These are phyloP conservation scores for Oldenlandia corymbosa DNA, from an alignment of 257 asterid species.

Conservation along the genomic window DNA sequence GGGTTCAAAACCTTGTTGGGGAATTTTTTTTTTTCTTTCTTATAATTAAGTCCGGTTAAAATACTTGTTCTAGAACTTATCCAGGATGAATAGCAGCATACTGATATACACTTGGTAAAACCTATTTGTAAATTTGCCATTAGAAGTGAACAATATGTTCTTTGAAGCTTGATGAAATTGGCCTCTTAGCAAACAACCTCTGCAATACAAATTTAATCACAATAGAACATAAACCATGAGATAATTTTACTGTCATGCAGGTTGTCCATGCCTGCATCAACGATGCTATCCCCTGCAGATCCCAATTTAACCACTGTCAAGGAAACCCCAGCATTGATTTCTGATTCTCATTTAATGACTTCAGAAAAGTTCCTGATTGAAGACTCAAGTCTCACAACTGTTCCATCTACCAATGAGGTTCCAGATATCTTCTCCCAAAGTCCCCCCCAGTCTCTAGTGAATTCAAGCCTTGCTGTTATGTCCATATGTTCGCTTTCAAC, in stretches of 20 bases:
- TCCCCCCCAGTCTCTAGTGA: constrained; percentile 29
- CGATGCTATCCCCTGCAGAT: constrained; percentile 32
- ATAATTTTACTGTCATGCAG: constrained; percentile 37
- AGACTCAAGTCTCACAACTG: constrained; percentile 31
- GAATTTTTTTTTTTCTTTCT: too few relatives aligned
- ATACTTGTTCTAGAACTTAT: too few relatives aligned
- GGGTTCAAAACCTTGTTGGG: too few relatives aligned
- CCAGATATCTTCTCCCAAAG: constrained; percentile 34
- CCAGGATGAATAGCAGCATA: too few relatives aligned
- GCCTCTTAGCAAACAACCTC: neutral
- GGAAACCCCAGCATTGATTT: constrained; percentile 53
- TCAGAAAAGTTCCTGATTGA: constrained; percentile 34
- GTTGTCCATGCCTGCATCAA: constrained; percentile 35
- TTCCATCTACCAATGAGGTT: constrained; percentile 21
- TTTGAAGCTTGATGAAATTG: neutral
- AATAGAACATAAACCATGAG: neutral
- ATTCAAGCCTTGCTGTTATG: constrained; percentile 32
- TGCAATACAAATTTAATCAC: neutral
- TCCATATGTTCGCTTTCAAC: constrained; percentile 33
- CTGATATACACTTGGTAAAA: too few relatives aligned
- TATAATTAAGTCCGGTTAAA: too few relatives aligned
- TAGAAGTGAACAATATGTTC: neutral
- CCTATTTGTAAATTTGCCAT: too few relatives aligned
- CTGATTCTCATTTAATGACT: constrained; percentile 26
- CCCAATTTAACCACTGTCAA: constrained; percentile 48